Conservation (phyloP, 768 basidiomycete genomes). For the Termitomyces sp. region DNA sequence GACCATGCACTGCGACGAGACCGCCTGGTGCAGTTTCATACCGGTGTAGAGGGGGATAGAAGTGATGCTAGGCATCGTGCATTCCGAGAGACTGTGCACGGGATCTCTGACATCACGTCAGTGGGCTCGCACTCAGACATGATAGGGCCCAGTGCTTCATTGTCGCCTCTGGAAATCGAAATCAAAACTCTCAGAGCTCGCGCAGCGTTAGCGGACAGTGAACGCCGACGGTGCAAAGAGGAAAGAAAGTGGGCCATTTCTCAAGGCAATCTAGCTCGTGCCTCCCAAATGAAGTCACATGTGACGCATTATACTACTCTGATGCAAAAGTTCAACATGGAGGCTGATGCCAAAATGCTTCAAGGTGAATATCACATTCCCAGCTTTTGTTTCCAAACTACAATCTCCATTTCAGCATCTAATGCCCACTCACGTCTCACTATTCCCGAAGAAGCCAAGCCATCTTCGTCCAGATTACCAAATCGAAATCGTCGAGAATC, state of each 20-base stretch:
- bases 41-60: conserved; percentile 36
- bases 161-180: conserved; percentile 70
- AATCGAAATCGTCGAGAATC: conserved; percentile 15
- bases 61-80: conserved; percentile 24
- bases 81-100: conserved; percentile 24
- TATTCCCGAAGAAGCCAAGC: conserved; percentile 22
- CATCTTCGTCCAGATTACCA: conserved; percentile 21
- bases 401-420: conserved; percentile 13
- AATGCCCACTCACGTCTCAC: conserved; percentile 16
- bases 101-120: conserved; percentile 59
- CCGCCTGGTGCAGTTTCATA: conserved; percentile 45
- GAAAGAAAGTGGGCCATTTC: conserved; percentile 86
- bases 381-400: neutral
- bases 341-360: conserved; percentile 67
- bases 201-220: conserved; percentile 79
- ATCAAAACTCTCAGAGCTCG: conserved; percentile 73
- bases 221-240: conserved; percentile 79
- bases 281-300: conserved; percentile 80
- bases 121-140: conserved; percentile 68
- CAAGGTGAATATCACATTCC: conserved; percentile 46
- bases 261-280: conserved; percentile 72
- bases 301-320: conserved; percentile 77
- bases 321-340: conserved; percentile 76
- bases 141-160: conserved; percentile 52
- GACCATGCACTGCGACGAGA: conserved; percentile 26